Evolutionary conservation across 805 yeast species (phyloP).

Genomic region (Starmerella kuoi): DNA sequence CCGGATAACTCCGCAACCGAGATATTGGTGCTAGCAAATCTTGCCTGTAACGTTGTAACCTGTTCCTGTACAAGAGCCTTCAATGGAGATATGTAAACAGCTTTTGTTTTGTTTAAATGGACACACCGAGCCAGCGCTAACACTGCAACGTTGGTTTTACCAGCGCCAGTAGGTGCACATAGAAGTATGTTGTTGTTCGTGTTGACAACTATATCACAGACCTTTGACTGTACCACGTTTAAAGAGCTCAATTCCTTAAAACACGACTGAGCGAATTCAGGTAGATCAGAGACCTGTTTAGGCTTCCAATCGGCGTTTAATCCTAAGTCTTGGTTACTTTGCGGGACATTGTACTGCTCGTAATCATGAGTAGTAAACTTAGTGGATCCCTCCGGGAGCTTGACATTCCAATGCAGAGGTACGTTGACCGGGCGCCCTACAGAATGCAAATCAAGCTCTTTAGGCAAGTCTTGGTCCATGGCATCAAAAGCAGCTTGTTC

Average conservation of each 20-base stretch:
- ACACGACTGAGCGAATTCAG: conserved; percentile 69
- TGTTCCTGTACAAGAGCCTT: conserved; percentile 95
- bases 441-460: conserved; percentile 49
- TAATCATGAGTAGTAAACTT: conserved; percentile 60
- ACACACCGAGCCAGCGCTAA: conserved; percentile 57
- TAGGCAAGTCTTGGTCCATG: conserved; percentile 31
- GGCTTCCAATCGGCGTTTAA: conserved; percentile 21
- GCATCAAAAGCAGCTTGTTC: neutral
- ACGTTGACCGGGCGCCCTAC: conserved; percentile 66
- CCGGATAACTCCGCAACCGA: conserved; percentile 80
- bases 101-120: conserved; percentile 45
- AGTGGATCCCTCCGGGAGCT: conserved; percentile 73
- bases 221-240: conserved; percentile 74
- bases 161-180: conserved; percentile 99
- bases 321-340: conserved; percentile 38
- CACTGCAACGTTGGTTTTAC: conserved; percentile 95
- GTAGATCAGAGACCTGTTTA: conserved; percentile 44
- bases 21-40: conserved; percentile 47
- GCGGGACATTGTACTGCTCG: conserved; percentile 87
- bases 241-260: conserved; percentile 57
- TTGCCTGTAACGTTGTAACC: conserved; percentile 67
- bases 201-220: conserved; percentile 64
- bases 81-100: conserved; percentile 83
- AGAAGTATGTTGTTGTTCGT: conserved; percentile 60
- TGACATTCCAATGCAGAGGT: conserved; percentile 52